Base-by-base conservation (phyloP, 352 stramenopile species). In the Pythium sukuiense region DNA sequence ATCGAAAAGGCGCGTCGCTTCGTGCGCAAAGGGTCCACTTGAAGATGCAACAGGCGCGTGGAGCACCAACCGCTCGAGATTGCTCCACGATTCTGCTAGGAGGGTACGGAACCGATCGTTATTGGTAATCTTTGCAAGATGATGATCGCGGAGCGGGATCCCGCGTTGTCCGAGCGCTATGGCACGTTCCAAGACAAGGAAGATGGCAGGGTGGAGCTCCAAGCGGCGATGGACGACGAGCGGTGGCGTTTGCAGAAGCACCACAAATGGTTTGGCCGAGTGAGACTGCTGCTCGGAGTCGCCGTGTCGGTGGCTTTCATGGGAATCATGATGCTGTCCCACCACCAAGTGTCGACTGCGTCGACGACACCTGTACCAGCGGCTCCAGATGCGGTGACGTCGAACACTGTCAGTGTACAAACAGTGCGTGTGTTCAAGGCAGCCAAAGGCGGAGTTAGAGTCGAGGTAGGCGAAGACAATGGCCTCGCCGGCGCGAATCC, bases 101-200 rank as follows among this genome's bases (percentile, higher is more conserved):
- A 20, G 16, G 3, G 1, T 6, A 24, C 39, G 3, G 18, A 2
- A 24, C 1, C 39, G 39, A 29, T 30, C 32, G 52, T 37, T 6
- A 37, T n/a, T 37, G 39, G 2, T 3, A 5, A 45, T 41, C 37
- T 43, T 37, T 32, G 26, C 41, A 48, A 32, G 16, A 32, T 20
- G 29, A 67, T 67, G 65, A 37, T 58, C 9, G 3, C 37, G 13
- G 43, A 71, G 27, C 58, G 65, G 33, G 59, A 71, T 29, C 18
- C 58, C 20, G 26, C 24, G 18, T 24, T 67, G 18, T 71, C 65
- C 3, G 69, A 76, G 13, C 59, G 63, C 2, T 76, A 76, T 50
- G 69, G 69, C 27, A 76, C 69, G 6, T 76, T 76, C 45, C 56
- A 52, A 20, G 66, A 63, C 14, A 56, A 5, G 13, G 56, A 67